Evolutionary conservation across 768 basidiomycete species (phyloP), one percentile per base, ranked within the genome.

Genomic region (Agrocybe pediades): DNA sequence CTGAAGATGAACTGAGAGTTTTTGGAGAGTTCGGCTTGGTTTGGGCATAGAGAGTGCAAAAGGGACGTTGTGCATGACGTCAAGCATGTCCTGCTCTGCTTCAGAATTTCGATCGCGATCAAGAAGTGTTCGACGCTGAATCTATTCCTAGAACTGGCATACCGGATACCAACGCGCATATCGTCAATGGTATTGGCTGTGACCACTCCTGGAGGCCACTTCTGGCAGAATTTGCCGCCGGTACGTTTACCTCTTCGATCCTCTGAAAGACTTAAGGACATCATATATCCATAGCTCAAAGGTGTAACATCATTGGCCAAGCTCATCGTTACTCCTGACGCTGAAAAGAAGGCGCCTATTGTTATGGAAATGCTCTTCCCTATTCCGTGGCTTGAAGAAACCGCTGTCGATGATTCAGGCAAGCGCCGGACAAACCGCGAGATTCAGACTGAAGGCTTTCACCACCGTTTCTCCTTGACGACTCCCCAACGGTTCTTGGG

Each of bases 131-230:
- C 27, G 20, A 54, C 26, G 25, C 26, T 9, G 11, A 30, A 11
- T 39, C 20, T n/a, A 23, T 21, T 17, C 51, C 25, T 40, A 92
- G 92, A 93, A 61, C 75, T 93, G 2, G 82, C 90, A 0, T 75
- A 66, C 41, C 78, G 79, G 19, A 85, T 91, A 27, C 84, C 89
- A 0, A 69, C 86, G 9, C 78, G 89, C 13, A 83, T 92, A 25
- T 68, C 73, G 7, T 89, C 89, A 1, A 77, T 93, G 26, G 76
- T 80, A 1, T 76, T 94, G 67, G 69, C 74, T 7, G 90, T 88
- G 3, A 93, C 92, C 0, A 87, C 84, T 1, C 79, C 89, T 26
- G 51, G 59, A 36, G 46, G 52, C 41, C 36, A 53, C 23, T 51
- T 73, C 7, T 86, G 78, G 79, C 67, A 69, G 25, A 89, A 90